Evolutionary conservation across 1,284 basidiomycete species (phyloP).

Genomic region (Boletus hoseneyae): DNA sequence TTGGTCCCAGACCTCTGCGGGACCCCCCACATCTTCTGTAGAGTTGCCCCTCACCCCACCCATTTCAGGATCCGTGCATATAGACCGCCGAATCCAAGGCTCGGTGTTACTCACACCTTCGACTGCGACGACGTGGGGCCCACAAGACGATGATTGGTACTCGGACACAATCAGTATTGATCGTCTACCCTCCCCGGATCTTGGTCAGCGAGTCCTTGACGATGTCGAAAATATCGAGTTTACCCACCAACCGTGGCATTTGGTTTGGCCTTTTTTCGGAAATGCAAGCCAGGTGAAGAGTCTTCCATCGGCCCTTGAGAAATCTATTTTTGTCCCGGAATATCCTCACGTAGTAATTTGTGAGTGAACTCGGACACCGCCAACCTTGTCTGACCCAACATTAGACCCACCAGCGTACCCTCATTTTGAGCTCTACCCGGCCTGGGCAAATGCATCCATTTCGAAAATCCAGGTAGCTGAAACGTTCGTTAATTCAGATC

Average conservation of each 20-base stretch:
- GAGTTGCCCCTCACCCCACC: constrained; percentile 37
- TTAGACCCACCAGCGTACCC: constrained; percentile 44
- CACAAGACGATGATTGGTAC: constrained; percentile 20
- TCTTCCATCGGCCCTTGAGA: neutral
- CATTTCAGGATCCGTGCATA: constrained; percentile 50
- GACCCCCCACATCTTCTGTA: constrained; percentile 48
- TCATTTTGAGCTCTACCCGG: constrained; percentile 45
- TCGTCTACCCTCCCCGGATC: constrained; percentile 32
- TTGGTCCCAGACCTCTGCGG: constrained; percentile 67
- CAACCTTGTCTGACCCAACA: constrained; percentile 10
- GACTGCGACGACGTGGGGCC: constrained; percentile 36
- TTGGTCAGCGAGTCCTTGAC: constrained; percentile 39
- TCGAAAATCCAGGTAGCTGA: neutral
- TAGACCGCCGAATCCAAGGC: constrained; percentile 51
- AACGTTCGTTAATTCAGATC: neutral
- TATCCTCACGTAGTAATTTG: constrained; percentile 38
- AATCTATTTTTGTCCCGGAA: constrained; percentile 4
- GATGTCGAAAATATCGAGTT: constrained; percentile 27
- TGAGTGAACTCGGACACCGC: constrained; percentile 20
- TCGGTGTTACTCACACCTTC: constrained; percentile 57
- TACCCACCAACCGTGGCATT: constrained; percentile 8
- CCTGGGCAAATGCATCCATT: neutral
- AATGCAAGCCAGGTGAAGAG: neutral
- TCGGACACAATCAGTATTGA: constrained; percentile 15
- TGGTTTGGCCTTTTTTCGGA: constrained; percentile 10